phyloP scores from a whole-genome alignment of 2,329 filamentous ascomycete genomes.

The Fusarium xyrophilum region DNA sequence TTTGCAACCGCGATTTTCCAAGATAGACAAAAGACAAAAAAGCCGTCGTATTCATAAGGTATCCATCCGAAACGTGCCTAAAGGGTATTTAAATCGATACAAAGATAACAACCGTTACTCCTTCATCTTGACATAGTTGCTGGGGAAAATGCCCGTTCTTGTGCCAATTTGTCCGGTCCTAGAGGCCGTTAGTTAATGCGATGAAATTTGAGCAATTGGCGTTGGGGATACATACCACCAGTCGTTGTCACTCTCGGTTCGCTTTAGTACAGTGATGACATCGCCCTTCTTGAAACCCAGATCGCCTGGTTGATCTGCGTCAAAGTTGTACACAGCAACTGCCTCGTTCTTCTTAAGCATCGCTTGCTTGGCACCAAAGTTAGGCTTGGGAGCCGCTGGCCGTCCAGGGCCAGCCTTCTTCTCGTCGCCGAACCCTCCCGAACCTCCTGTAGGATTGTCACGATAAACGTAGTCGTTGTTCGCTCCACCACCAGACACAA shows the following conservation, averaged over 20 bases:
- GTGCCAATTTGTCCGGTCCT: constrained; percentile 89
- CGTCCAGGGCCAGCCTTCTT: constrained; percentile 69
- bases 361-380: constrained; percentile 69
- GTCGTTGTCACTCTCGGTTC: constrained; percentile 90
- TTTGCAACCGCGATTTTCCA: background rate
- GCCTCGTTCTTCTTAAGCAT: constrained; percentile 77
- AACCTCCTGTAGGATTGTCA: constrained; percentile 49
- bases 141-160: constrained; percentile 91
- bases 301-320: constrained; percentile 91
- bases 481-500: constrained; percentile 51
- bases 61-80: constrained; percentile 25
- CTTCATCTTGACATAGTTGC: constrained; percentile 75
- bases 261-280: constrained; percentile 91
- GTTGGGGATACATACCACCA: constrained; percentile 74
- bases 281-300: constrained; percentile 97
- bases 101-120: constrained; percentile 47
- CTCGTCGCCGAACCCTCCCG: constrained; percentile 40
- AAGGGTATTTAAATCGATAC: constrained; percentile 35
- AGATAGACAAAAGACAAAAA: constrained; percentile 10
- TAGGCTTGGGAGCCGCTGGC: constrained; percentile 88
- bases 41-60: constrained; percentile 3
- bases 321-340: constrained; percentile 90
- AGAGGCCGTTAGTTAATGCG: constrained; percentile 3
- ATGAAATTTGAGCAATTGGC: too few species aligned
- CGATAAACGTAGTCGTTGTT: constrained; percentile 62